Evolutionary conservation across 805 yeast species (phyloP).

Genomic region (Candida michaelii): DNA sequence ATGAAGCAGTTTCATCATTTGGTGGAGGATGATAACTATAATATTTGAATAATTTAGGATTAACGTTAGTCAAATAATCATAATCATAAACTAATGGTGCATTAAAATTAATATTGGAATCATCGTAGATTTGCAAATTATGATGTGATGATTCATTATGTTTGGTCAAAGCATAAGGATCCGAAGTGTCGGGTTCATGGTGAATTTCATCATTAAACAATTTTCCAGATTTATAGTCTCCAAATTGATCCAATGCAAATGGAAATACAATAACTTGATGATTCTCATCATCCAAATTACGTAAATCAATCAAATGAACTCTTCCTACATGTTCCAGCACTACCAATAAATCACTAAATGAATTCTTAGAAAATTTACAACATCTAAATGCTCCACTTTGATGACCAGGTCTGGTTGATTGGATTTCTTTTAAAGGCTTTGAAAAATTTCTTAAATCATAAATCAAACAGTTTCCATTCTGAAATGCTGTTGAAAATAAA

Average conservation of each 20-base stretch:
- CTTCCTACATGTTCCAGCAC: conserved; percentile 85
- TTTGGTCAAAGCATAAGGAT: background rate
- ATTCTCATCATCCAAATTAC: conserved; percentile 53
- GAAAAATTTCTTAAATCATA: conserved; percentile 70
- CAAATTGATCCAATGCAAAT: conserved; percentile 42
- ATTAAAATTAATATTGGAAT: conserved; percentile 16
- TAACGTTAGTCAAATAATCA: conserved; percentile 34
- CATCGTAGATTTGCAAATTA: conserved; percentile 15
- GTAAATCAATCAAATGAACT: conserved; percentile 79
- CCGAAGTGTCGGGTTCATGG: background rate
- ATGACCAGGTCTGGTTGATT: conserved; percentile 58
- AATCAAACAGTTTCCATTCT: conserved; percentile 76
- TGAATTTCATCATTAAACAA: conserved; percentile 4
- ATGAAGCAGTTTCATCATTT: background rate
- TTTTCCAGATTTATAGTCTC: conserved; percentile 21
- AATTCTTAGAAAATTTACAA: conserved; percentile 46
- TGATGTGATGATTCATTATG: conserved; percentile 4
- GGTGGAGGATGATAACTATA: conserved; percentile 30
- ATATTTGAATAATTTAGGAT: conserved; percentile 39
- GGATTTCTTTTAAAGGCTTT: conserved; percentile 52
- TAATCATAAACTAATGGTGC: conserved; percentile 45
- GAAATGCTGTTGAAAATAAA: conserved; percentile 77
- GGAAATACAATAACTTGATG: conserved; percentile 79
- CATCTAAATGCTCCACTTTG: conserved; percentile 69
- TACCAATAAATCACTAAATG: conserved; percentile 72